A percentile compares a stretch with the other conserved stretches of the same genome.
phyloP scores from a whole-genome alignment of 345 rosid species.

The Citrus sp. region DNA sequence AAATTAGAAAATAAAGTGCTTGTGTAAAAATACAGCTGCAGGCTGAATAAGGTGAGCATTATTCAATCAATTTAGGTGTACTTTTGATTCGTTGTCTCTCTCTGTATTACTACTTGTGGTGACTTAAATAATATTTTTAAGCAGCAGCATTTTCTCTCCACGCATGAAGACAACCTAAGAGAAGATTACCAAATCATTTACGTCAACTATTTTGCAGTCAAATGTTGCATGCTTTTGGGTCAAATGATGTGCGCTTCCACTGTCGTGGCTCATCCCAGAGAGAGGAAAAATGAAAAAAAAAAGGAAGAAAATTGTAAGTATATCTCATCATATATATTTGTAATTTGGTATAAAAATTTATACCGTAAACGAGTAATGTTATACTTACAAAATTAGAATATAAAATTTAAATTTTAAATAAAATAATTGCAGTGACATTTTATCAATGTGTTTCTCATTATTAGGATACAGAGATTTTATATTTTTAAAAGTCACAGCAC shows the following conservation, averaged over 20 bases:
- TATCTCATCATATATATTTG: no score
- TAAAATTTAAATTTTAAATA: no score
- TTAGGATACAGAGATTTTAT: no score
- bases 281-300: rapidly evolving
- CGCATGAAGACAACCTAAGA: neutral
- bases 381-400: no score
- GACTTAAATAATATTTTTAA: no score
- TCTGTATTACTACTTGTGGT: no score
- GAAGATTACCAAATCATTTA: neutral
- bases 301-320: neutral
- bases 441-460: no score
- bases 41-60: neutral
- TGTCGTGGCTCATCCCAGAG: neutral
- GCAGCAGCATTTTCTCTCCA: no score
- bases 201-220: neutral
- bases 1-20: no score
- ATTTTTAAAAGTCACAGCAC: neutral
- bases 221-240: neutral
- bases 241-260: neutral
- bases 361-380: no score
- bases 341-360: no score
- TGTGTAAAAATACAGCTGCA: neutral
- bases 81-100: neutral
- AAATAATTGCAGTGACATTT: no score
- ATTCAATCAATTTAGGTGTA: neutral